These are phyloP conservation scores for Hibiscus trionum DNA, from an alignment of 345 rosid genomes.

Conservation along the genomic window DNA sequence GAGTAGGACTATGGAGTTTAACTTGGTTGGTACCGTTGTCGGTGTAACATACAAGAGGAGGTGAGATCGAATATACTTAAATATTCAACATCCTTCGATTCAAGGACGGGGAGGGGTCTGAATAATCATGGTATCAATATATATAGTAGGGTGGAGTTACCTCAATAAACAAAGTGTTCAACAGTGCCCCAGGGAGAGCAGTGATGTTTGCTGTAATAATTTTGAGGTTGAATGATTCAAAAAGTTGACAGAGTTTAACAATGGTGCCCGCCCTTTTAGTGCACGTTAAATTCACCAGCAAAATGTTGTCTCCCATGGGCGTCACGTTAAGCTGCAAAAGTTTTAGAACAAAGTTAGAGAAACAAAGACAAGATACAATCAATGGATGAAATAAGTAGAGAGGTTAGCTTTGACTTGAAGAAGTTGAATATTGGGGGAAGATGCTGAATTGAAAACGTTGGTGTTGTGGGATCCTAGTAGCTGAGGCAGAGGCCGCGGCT, in stretches of 20 bases:
- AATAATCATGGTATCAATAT: too few relatives aligned
- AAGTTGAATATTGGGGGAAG: conserved; percentile 42
- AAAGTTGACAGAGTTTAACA: conserved; percentile 74
- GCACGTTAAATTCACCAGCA: conserved; percentile 76
- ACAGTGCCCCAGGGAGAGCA: conserved; percentile 58
- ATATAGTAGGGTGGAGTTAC: conserved; percentile 9
- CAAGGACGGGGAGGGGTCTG: too few relatives aligned
- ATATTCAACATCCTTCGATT: too few relatives aligned
- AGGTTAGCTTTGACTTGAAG: conserved; percentile 25
- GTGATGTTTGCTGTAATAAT: conserved; percentile 69
- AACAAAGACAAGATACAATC: not conserved
- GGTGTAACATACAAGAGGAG: too few relatives aligned
- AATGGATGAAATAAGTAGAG: not conserved
- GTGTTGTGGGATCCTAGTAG: conserved; percentile 59
- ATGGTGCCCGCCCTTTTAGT: conserved; percentile 69
- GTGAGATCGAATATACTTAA: too few relatives aligned
- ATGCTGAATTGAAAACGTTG: conserved; percentile 9
- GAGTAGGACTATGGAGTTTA: too few relatives aligned
- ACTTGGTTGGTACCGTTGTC: too few relatives aligned
- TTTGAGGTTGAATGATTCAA: conserved; percentile 70
- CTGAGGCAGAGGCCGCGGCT: conserved; percentile 14
- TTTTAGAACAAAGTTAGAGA: not conserved
- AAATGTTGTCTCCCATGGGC: conserved; percentile 57
- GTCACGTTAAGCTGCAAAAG: conserved; percentile 57
- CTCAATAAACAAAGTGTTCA: conserved; percentile 76